A percentile compares a stretch with the other conserved stretches of the same genome.
Evolutionary conservation across 2,329 filamentous ascomycete species (phyloP).

Genomic region (Ceratocystis diversiconidia): DNA sequence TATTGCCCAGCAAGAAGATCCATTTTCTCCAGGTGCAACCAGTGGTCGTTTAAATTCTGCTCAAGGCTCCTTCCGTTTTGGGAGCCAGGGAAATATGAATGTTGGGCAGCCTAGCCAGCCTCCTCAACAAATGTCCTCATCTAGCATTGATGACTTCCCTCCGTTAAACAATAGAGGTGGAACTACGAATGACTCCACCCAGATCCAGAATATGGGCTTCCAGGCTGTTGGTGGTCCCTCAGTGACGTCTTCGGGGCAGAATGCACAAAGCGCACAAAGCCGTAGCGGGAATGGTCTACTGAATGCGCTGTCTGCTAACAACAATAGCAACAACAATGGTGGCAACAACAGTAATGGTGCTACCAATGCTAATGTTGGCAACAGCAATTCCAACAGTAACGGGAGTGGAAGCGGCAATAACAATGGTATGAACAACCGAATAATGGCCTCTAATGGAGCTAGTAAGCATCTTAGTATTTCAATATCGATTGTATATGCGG

Average conservation of each 20-base stretch:
- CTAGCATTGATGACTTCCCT: conserved; percentile 45
- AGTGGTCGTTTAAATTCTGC: conserved; percentile 5
- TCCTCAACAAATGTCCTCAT: conserved; percentile 34
- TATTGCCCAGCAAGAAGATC: conserved; percentile 35
- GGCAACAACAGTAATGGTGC: not conserved
- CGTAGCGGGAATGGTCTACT: conserved; percentile 45
- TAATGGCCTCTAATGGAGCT: not conserved
- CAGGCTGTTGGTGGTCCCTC: conserved; percentile 6
- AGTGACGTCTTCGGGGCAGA: conserved; percentile 22
- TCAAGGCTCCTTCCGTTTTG: conserved; percentile 34
- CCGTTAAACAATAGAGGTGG: conserved; percentile 44
- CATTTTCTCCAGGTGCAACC: conserved; percentile 38
- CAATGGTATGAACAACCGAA: not conserved
- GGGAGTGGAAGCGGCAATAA: not conserved
- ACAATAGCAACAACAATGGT: conserved; percentile 16
- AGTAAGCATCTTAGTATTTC: not conserved
- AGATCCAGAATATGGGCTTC: conserved; percentile 9
- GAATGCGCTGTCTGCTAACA: conserved; percentile 49
- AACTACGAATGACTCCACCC: conserved; percentile 33
- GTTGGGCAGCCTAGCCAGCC: conserved; percentile 7
- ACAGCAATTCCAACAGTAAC: not conserved
- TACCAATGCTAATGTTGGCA: not conserved
- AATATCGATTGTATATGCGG: not conserved
- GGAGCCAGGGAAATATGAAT: conserved; percentile 29
- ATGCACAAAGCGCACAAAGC: conserved; percentile 25